Conservation (phyloP, 805 yeast genomes). For the Spathaspora hagerdaliae region DNA sequence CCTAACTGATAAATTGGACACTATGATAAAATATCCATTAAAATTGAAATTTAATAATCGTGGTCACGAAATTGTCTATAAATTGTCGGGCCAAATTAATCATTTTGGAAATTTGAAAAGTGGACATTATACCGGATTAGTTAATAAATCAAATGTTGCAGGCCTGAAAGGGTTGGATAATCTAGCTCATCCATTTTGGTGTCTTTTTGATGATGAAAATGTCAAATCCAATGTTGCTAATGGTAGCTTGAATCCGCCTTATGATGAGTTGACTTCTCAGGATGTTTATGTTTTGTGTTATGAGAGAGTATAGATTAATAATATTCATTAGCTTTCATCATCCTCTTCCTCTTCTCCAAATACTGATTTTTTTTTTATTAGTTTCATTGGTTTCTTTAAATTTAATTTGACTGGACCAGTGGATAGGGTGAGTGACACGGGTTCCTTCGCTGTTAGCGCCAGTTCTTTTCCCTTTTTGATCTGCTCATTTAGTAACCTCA, state of each 20-base stretch:
- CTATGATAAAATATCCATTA: constrained; percentile 53
- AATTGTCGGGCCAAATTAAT: constrained; percentile 60
- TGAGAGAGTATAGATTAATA: constrained; percentile 29
- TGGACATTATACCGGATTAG: constrained; percentile 74
- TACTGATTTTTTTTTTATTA: constrained; percentile 3
- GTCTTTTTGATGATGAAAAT: constrained; percentile 70
- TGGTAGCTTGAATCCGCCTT: constrained; percentile 39
- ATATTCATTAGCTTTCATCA: not conserved
- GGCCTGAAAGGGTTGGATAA: constrained; percentile 15
- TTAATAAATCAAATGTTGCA: constrained; percentile 38
- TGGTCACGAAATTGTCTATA: constrained; percentile 40
- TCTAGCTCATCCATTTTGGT: constrained; percentile 53
- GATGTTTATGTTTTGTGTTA: constrained; percentile 73
- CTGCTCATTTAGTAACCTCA: constrained; percentile 47
- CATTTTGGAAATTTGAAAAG: constrained; percentile 67
- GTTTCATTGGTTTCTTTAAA: constrained; percentile 10
- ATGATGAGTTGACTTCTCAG: constrained; percentile 40
- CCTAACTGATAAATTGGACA: constrained; percentile 48
- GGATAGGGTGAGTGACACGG: not conserved
- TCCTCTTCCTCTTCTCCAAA: constrained; percentile 10
- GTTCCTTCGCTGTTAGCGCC: not conserved
- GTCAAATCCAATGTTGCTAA: constrained; percentile 43
- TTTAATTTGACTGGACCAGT: constrained; percentile 19
- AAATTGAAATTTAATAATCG: constrained; percentile 42
- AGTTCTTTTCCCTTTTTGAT: constrained; percentile 40